These are phyloP conservation scores for Cutaneotrichosporon curvatum DNA, from an alignment of 1,284 basidiomycete genomes.

Conservation along the genomic window DNA sequence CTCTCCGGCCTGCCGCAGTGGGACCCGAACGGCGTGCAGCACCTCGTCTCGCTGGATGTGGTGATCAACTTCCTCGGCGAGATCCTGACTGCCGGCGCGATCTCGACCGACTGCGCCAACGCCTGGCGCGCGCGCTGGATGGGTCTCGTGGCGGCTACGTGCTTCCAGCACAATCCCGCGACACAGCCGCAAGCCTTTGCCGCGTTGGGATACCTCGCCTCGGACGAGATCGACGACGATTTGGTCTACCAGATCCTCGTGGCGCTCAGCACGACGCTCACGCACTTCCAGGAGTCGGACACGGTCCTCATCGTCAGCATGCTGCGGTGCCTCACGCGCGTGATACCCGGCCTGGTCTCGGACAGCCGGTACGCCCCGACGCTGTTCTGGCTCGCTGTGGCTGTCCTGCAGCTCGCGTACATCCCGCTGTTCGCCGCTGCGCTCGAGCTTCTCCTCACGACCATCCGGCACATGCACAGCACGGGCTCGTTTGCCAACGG, in stretches of 20 bases:
- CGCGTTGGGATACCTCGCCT: slow-evolving; percentile 71
- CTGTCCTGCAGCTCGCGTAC: slow-evolving; percentile 68
- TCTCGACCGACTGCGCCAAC: slow-evolving; percentile 62
- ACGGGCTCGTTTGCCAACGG: slow-evolving; percentile 52
- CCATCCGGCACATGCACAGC: slow-evolving; percentile 47
- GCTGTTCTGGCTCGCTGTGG: slow-evolving; percentile 79
- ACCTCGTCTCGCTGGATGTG: slow-evolving; percentile 60
- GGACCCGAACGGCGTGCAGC: slow-evolving; percentile 55
- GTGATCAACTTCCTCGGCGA: slow-evolving; percentile 60
- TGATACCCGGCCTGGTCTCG: slow-evolving; percentile 61
- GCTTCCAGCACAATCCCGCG: slow-evolving; percentile 85
- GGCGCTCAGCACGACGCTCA: slow-evolving; percentile 50
- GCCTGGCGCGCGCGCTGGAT: slow-evolving; percentile 91
- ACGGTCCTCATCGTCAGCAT: slow-evolving; percentile 65
- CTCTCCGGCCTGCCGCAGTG: slow-evolving; percentile 18
- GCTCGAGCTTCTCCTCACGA: slow-evolving; percentile 56
- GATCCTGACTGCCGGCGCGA: slow-evolving; percentile 58
- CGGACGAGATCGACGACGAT: slow-evolving; percentile 57
- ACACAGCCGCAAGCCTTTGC: slow-evolving; percentile 85
- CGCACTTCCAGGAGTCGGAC: slow-evolving; percentile 35
- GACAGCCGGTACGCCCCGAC: slow-evolving; percentile 66
- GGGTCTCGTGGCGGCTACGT: slow-evolving; percentile 81
- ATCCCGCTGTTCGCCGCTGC: slow-evolving; percentile 63
- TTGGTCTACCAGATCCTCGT: slow-evolving; percentile 45
- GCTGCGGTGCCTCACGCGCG: slow-evolving; percentile 71